Evolutionary conservation across 225 moss, liverwort and hornwort species (phyloP).

Genomic region (Polytrichum formosum): DNA sequence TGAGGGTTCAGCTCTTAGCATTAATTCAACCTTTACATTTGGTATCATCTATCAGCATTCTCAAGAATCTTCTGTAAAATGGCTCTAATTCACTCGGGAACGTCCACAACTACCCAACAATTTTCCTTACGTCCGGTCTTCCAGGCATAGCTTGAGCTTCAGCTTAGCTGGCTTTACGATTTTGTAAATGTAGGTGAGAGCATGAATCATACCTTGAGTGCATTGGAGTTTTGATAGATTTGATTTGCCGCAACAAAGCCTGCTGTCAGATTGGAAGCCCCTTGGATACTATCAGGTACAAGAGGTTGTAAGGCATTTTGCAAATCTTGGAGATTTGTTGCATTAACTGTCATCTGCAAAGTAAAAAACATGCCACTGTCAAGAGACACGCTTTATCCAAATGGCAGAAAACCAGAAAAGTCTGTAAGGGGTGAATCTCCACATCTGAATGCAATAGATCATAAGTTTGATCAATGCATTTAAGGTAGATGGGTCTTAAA

Average conservation of each 20-base stretch:
- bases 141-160: too few species aligned
- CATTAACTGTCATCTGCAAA: conserved; percentile 26
- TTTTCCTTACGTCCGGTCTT: too few species aligned
- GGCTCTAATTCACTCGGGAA: too few species aligned
- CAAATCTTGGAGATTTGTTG: conserved; percentile 12
- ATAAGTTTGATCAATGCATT: too few species aligned
- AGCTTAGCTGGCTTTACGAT: background rate
- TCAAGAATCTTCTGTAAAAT: too few species aligned
- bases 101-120: too few species aligned
- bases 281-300: conserved; percentile 12
- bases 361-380: background rate
- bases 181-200: background rate
- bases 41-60: too few species aligned
- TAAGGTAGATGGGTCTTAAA: too few species aligned
- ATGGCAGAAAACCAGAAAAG: conserved; percentile 1
- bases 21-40: too few species aligned
- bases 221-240: conserved; percentile 12
- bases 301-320: conserved; percentile 19
- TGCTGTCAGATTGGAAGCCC: conserved; percentile 23
- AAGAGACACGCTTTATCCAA: background rate
- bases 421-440: background rate
- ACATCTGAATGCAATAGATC: too few species aligned
- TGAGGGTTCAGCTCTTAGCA: too few species aligned
- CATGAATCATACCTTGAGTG: conserved; percentile 22
- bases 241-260: conserved; percentile 21